These are phyloP conservation scores for Allium sativum DNA, from an alignment of 106 monocot genomes.

Conservation along the genomic window DNA sequence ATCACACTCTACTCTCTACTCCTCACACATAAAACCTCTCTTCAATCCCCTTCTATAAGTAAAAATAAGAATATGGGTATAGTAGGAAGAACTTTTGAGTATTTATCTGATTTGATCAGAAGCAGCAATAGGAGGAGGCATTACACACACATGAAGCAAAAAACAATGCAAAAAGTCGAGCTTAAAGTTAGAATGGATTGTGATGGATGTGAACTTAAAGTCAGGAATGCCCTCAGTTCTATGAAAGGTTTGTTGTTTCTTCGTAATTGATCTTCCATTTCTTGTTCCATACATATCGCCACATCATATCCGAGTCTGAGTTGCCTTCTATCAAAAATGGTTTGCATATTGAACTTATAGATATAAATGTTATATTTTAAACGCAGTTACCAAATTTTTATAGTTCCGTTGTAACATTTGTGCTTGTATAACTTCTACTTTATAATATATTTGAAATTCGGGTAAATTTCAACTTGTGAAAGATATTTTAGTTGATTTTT, in stretches of 20 bases:
- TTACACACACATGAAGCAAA: slow-evolving; percentile 29
- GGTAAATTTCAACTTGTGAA: too few relatives aligned
- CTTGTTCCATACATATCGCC: too few relatives aligned
- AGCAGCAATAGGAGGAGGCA: slow-evolving; percentile 8
- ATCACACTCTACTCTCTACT: too few relatives aligned
- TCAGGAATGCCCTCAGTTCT: slow-evolving; percentile 38
- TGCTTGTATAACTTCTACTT: too few relatives aligned
- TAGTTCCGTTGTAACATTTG: too few relatives aligned
- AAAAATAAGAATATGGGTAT: neutral
- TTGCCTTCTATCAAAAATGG: too few relatives aligned
- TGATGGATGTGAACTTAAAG: slow-evolving; percentile 54
- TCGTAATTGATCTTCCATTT: neutral
- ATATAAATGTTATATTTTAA: too few relatives aligned
- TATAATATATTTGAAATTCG: too few relatives aligned
- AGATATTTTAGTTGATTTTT: too few relatives aligned
- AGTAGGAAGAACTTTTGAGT: slow-evolving; percentile 16
- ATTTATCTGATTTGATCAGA: slow-evolving; percentile 21
- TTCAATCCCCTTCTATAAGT: too few relatives aligned
- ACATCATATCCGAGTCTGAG: neutral
- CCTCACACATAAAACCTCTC: too few relatives aligned
- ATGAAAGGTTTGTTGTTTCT: slow-evolving; percentile 31
- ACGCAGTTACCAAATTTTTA: too few relatives aligned
- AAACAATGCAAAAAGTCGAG: slow-evolving; percentile 39
- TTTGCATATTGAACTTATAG: neutral
- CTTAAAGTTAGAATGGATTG: slow-evolving; percentile 55